Conservation (phyloP, 2,329 filamentous ascomycete species). For the Tolypocladium sp. region DNA sequence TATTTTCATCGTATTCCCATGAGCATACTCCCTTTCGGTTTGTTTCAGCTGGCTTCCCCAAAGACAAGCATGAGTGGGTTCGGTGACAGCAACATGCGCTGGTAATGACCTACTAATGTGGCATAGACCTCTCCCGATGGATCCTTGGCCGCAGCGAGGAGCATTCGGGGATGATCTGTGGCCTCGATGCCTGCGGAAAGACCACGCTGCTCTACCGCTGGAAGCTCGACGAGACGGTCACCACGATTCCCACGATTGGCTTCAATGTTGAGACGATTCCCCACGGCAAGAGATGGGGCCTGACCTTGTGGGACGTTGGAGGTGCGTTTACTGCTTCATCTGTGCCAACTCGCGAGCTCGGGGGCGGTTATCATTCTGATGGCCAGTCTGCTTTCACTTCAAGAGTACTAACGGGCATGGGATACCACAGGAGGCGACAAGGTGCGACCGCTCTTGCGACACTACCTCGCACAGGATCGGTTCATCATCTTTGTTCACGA, state of each 20-base stretch:
- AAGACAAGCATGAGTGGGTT: neutral
- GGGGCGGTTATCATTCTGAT: no score
- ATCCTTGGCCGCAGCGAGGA: neutral
- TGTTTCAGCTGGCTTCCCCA: neutral
- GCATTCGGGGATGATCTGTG: neutral
- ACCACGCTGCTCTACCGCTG: constrained; percentile 70
- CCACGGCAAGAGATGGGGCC: constrained; percentile 7
- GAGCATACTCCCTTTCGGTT: neutral
- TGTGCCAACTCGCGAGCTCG: no score
- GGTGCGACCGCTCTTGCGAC: constrained; percentile 15
- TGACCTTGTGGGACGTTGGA: constrained; percentile 19
- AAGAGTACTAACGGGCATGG: neutral
- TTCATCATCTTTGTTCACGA: constrained; percentile 19
- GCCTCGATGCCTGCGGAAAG: constrained; percentile 45
- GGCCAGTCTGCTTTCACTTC: neutral
- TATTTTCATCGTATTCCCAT: neutral
- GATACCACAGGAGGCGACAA: constrained; percentile 13
- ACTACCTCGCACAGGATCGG: constrained; percentile 14
- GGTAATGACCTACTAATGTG: neutral
- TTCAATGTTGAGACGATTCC: constrained; percentile 84
- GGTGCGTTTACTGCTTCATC: constrained; percentile 7
- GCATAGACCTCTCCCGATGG: neutral
- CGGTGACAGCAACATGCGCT: no score
- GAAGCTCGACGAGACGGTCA: constrained; percentile 87
- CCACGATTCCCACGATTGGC: constrained; percentile 88